phyloP scores from a whole-genome alignment of 768 basidiomycete species.

The Tulasnella sp. region DNA sequence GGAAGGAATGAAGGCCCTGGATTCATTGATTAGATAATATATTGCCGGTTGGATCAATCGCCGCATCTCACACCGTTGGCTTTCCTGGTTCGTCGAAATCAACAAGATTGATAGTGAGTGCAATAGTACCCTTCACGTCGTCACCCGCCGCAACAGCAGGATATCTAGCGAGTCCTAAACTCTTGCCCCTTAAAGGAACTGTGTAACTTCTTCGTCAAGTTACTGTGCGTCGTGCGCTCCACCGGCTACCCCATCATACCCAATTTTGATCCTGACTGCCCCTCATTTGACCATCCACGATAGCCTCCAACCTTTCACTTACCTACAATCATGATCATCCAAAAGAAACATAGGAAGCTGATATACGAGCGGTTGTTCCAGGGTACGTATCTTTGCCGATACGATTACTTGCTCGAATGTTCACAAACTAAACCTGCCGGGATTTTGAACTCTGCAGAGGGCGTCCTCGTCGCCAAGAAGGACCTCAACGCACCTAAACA shows the following conservation, averaged over 20 bases:
- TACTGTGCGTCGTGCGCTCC: background rate
- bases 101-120: no score
- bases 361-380: constrained; percentile 99
- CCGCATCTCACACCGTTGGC: no score
- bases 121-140: no score
- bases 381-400: constrained; percentile 46
- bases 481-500: constrained; percentile 97
- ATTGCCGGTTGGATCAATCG: no score
- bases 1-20: no score
- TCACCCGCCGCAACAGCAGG: no score
- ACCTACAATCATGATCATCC: constrained; percentile 76
- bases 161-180: no score
- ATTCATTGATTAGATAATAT: no score
- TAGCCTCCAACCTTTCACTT: background rate
- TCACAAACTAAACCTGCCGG: background rate
- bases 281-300: background rate
- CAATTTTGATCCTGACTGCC: constrained; percentile 4
- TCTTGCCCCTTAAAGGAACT: no score
- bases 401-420: background rate
- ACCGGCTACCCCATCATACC: background rate
- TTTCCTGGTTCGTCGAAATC: no score
- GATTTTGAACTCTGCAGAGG: constrained; percentile 53
- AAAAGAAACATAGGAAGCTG: constrained; percentile 85
- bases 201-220: background rate
- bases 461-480: constrained; percentile 98